Evolutionary conservation across 2,329 filamentous ascomycete species (phyloP).

Genomic region (Cryphonectria carpinicola): DNA sequence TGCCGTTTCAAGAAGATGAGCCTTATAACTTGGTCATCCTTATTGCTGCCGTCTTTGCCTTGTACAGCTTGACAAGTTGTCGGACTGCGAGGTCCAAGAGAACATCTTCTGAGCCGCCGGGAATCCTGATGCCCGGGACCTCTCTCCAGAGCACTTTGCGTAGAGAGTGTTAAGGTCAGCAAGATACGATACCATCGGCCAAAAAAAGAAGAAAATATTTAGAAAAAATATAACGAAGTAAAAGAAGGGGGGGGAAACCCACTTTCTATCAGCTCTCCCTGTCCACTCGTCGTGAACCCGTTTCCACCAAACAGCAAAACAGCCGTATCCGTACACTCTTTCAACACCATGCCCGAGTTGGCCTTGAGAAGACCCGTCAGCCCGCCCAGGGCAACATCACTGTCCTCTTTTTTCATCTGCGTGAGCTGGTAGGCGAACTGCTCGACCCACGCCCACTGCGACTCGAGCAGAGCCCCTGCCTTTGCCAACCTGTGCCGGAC

Average conservation of each 20-base stretch:
- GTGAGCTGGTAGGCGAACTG: conserved; percentile 71
- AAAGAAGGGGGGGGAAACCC: conserved; percentile 41
- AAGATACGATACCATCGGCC: no score
- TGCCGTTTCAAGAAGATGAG: background rate
- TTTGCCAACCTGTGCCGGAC: conserved; percentile 75
- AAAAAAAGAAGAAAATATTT: background rate
- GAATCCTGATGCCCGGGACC: conserved; percentile 64
- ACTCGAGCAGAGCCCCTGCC: conserved; percentile 69
- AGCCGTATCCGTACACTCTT: conserved; percentile 71
- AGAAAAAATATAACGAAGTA: background rate
- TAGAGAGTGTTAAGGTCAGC: background rate
- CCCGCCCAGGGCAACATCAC: conserved; percentile 68
- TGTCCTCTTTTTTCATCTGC: conserved; percentile 62
- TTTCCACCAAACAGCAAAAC: conserved; percentile 75
- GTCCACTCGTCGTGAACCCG: conserved; percentile 70
- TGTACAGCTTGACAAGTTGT: conserved; percentile 72
- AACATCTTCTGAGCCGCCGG: conserved; percentile 74
- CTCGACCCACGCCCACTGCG: conserved; percentile 74
- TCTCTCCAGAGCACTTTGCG: conserved; percentile 62
- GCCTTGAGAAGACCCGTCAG: conserved; percentile 75
- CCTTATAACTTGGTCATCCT: conserved; percentile 15
- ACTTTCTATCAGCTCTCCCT: conserved; percentile 73
- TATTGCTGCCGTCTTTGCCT: conserved; percentile 58
- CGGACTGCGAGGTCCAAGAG: conserved; percentile 71
- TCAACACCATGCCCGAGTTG: conserved; percentile 71